These are phyloP conservation scores for Hawksworthiomyces lignivorus DNA, from an alignment of 2,329 filamentous ascomycete species.

Conservation along the genomic window DNA sequence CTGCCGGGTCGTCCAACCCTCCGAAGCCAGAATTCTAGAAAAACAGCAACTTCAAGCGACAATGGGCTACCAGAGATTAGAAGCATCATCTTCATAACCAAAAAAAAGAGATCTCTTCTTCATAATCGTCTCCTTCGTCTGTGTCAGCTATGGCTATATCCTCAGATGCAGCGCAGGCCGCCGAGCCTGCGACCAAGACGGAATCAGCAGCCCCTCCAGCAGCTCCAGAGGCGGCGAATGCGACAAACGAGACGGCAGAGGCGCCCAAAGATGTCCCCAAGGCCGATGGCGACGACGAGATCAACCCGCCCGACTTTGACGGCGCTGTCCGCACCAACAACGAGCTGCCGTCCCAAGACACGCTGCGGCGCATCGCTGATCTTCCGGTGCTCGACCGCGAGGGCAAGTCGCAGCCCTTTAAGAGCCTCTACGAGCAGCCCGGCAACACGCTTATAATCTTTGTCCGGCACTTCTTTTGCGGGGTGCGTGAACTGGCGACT, in stretches of 20 bases:
- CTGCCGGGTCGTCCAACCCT: too few relatives aligned
- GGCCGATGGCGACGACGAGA: constrained; percentile 7
- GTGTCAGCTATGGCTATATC: constrained; percentile 1
- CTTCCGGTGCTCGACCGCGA: constrained; percentile 54
- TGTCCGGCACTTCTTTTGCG: constrained; percentile 74
- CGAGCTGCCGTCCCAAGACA: constrained; percentile 42
- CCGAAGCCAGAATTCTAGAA: too few relatives aligned
- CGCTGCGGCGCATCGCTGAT: constrained; percentile 43
- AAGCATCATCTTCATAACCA: too few relatives aligned
- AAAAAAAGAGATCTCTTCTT: too few relatives aligned
- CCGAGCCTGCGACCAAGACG: not conserved
- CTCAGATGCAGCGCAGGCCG: not conserved
- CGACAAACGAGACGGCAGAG: too few relatives aligned
- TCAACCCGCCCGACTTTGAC: constrained; percentile 40
- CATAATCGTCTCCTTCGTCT: too few relatives aligned
- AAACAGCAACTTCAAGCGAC: too few relatives aligned
- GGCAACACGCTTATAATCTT: constrained; percentile 62
- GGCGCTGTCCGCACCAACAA: constrained; percentile 50
- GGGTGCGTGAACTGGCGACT: too few relatives aligned
- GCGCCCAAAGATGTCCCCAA: not conserved
- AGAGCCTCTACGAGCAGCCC: constrained; percentile 50
- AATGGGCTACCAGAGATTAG: too few relatives aligned
- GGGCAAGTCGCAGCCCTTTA: constrained; percentile 53
- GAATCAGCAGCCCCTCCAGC: not conserved
- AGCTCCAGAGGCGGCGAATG: too few relatives aligned